Base-by-base conservation (phyloP, 495 filamentous ascomycete species). In the Mytilinidion resinicola region DNA sequence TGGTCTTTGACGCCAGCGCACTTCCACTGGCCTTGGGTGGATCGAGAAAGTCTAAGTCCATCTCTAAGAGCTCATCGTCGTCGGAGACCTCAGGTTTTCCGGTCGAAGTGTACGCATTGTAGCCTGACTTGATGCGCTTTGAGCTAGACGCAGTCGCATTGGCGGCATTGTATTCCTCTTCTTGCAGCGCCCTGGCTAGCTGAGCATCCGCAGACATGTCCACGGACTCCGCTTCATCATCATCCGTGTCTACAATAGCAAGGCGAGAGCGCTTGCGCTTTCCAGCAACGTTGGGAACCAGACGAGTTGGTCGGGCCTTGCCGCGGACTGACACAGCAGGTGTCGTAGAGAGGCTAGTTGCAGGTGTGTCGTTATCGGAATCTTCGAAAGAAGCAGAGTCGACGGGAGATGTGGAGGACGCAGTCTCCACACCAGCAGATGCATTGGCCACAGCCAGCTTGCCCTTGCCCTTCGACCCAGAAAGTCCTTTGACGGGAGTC, bases 361-460 rank as follows among this genome's bases (percentile, higher is more conserved):
- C 85, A 9, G 89, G 89, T 4, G 90, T 96, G 42, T 83, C 83
- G 63, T 81, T 84, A 30, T 82, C 84, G 7, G 77, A 82, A 0
- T 78, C 79, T 39, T 78, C 74, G 14, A 65, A 55, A 36, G 62
- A 60, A 0, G 68, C 60, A 21, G 67, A 71, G 6, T 68, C 74
- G 17, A 67, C 20, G 3, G 76, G 72, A 33, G 73, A 69, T 57
- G 30, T 50, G 15, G 51, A 41, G 15, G 51, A 19, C 19, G 25
- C 8, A 41, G 35, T 55, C 12, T 53, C 59, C 25, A 36, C 35
- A 10, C 57, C 57, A 9, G 17, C 36, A 15, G 25, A 54, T n/a
- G 44, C 51, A 25, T 44, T 51, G 15, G 20, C 51, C 9, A 57
- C 51, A 25, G 59, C 20, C 3, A 53, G 47, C 30, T 25, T 41